Conservation (phyloP, 305 asterid genomes). For the Fraxinus dipetala region DNA sequence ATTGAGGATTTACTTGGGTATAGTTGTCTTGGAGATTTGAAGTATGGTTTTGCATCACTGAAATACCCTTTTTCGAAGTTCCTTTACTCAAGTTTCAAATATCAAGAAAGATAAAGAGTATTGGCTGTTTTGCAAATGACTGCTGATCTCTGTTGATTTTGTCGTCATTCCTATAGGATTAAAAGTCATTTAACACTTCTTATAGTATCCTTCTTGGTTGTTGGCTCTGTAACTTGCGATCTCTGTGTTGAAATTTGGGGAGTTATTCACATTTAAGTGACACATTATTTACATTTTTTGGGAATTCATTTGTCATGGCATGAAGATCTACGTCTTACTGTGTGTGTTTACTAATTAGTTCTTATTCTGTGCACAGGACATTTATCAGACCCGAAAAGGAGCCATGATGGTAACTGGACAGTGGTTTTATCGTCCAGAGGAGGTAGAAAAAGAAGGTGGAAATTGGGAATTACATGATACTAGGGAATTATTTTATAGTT, state of each 20-base stretch:
- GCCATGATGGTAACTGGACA: slow-evolving; percentile 75
- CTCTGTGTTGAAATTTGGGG: neutral
- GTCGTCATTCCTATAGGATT: neutral
- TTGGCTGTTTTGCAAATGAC: neutral
- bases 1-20: neutral
- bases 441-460: slow-evolving; percentile 76
- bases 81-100: neutral
- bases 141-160: neutral
- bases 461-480: slow-evolving; percentile 72
- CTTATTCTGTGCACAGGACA: slow-evolving; percentile 46
- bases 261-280: neutral
- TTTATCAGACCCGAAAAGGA: slow-evolving; percentile 47
- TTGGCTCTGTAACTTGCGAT: neutral
- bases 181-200: neutral
- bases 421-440: slow-evolving; percentile 97
- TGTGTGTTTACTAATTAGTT: slow-evolving; percentile 1
- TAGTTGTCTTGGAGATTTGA: neutral
- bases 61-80: neutral
- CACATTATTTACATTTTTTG: neutral
- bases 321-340: neutral
- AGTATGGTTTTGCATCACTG: neutral
- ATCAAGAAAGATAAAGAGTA: slow-evolving; percentile 1
- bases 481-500: slow-evolving; percentile 82
- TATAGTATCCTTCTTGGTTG: neutral
- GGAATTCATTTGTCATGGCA: neutral